Evolutionary conservation across 1,139 yeast genomes (phyloP).

Genomic region (Lodderomyces orthopsilosis): DNA sequence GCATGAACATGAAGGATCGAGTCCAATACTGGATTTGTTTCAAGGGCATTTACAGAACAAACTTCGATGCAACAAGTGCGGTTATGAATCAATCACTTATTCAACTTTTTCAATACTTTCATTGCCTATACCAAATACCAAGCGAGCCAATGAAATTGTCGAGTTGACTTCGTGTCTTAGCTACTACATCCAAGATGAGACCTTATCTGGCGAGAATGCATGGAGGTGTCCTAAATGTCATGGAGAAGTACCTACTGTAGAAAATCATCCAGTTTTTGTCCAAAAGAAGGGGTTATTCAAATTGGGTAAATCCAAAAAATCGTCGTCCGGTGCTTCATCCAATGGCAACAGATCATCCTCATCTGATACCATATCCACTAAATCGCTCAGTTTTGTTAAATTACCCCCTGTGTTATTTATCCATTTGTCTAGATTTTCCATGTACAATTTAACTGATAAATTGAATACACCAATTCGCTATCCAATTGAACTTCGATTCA

Average conservation of each 20-base stretch:
- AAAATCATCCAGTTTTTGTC: conserved; percentile 39
- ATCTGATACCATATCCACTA: conserved; percentile 26
- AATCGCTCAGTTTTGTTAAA: conserved; percentile 58
- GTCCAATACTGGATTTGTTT: conserved; percentile 62
- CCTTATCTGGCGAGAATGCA: conserved; percentile 68
- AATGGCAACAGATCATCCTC: conserved; percentile 19
- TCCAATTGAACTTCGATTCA: conserved; percentile 47
- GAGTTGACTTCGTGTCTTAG: conserved; percentile 61
- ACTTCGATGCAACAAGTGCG: conserved; percentile 62
- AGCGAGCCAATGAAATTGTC: conserved; percentile 23
- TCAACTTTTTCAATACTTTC: conserved; percentile 65
- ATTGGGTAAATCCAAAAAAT: conserved; percentile 28
- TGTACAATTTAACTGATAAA: conserved; percentile 55
- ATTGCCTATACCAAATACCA: conserved; percentile 56
- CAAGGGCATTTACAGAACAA: conserved; percentile 70
- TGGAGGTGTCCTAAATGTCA: conserved; percentile 78
- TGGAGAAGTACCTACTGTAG: conserved; percentile 27
- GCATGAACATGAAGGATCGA: conserved; percentile 55
- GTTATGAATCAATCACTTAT: conserved; percentile 53
- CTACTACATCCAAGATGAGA: conserved; percentile 66
- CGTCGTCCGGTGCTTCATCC: conserved; percentile 2
- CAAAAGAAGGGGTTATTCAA: conserved; percentile 35
- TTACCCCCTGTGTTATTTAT: conserved; percentile 64
- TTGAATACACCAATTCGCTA: conserved; percentile 52
- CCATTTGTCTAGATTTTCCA: conserved; percentile 60